A percentile compares a stretch with the other conserved stretches of the same genome.
Evolutionary conservation across 176 grass and related monocot species (phyloP).

Genomic region (Areca catechu): DNA sequence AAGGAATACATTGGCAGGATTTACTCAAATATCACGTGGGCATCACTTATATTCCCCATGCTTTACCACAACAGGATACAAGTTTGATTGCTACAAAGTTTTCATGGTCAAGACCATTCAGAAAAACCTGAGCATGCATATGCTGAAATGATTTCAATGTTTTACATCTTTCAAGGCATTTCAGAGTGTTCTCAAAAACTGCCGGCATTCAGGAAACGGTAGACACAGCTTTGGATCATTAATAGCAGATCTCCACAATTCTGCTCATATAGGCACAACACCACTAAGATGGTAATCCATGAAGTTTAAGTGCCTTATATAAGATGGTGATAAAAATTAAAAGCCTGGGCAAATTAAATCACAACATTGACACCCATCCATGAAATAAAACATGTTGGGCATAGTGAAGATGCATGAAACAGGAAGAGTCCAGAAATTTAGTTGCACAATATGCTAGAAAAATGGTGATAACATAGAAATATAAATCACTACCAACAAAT

Average conservation of each 20-base stretch:
- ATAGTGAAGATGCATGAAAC: too few species aligned
- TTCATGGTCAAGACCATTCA: conserved; percentile 25
- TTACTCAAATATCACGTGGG: conserved; percentile 32
- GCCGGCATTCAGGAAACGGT: neutral
- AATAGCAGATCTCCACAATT: neutral
- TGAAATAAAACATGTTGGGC: too few species aligned
- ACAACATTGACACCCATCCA: too few species aligned
- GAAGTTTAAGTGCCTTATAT: too few species aligned
- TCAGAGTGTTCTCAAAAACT: conserved; percentile 4
- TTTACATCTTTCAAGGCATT: conserved; percentile 19
- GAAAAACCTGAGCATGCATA: conserved; percentile 40
- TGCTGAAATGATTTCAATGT: conserved; percentile 20
- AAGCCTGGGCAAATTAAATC: too few species aligned
- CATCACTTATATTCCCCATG: conserved; percentile 15
- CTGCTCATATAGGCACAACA: neutral
- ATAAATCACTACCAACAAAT: too few species aligned
- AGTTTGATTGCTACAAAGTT: conserved; percentile 35
- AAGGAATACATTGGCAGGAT: conserved; percentile 32
- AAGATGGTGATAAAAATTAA: too few species aligned
- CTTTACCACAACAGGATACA: conserved; percentile 21
- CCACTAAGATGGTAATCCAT: too few species aligned
- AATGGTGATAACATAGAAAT: too few species aligned
- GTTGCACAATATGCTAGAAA: too few species aligned
- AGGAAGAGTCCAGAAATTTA: too few species aligned
- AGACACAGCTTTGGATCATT: neutral